Conservation (phyloP, 2,329 filamentous ascomycete genomes). For the Lomentospora prolificans region DNA sequence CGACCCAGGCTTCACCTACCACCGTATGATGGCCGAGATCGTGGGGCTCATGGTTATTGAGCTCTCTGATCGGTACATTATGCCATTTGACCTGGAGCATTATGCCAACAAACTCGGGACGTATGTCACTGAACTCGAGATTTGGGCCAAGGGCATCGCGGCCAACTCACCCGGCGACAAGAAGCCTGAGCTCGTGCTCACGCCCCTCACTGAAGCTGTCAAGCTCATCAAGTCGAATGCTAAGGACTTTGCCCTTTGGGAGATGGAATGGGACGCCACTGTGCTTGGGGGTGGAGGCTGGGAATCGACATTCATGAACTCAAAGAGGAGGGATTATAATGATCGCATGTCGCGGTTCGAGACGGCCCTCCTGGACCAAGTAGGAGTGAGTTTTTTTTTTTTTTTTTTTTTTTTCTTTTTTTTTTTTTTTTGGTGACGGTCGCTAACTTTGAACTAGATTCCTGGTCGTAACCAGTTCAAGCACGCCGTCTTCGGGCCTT, state of each 20-base stretch:
- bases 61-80: constrained; percentile 66
- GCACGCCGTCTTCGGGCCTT: constrained; percentile 80
- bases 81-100: constrained; percentile 69
- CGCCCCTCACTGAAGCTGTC: constrained; percentile 40
- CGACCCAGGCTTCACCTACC: constrained; percentile 76
- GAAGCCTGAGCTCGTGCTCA: constrained; percentile 19
- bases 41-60: constrained; percentile 78
- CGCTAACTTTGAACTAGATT: constrained; percentile 39
- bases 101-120: constrained; percentile 58
- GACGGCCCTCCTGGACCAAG: constrained; percentile 68
- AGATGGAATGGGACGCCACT: constrained; percentile 62
- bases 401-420: neutral
- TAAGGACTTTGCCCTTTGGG: constrained; percentile 63
- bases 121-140: constrained; percentile 58
- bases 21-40: constrained; percentile 68
- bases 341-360: constrained; percentile 73
- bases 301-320: constrained; percentile 59
- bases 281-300: constrained; percentile 65
- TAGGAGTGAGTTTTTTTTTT: constrained; percentile 56
- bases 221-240: constrained; percentile 39
- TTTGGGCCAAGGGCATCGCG: constrained; percentile 51
- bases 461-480: constrained; percentile 88
- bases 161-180: constrained; percentile 17
- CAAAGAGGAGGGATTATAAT: constrained; percentile 67
- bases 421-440: constrained; percentile 5